Evolutionary conservation across 192 early-diverging fungal genomes (phyloP), one percentile per base, ranked within the genome.

Genomic region (Backusella parvicylindrica): DNA sequence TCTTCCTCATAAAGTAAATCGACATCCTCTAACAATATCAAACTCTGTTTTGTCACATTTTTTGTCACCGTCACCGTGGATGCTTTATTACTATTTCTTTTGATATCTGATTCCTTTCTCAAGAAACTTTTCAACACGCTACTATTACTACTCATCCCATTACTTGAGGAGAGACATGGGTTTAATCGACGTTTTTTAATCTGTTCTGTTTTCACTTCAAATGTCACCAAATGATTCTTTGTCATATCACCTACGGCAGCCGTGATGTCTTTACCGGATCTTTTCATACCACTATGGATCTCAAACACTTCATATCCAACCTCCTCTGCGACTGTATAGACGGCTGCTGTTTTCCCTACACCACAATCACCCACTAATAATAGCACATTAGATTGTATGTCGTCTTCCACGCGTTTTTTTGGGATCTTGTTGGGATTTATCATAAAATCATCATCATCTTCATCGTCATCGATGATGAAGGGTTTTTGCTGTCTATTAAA

Each of bases 1-100:
- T 96, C 95, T 30, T 92, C 87, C 38, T 95, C 92, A 85, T 90
- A 94, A 5, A 95, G 72, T 12, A 94, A 81, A 78, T 96, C 95
- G 0, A 91, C 91, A 37, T 96, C 92, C 76, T 96, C 95, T 28
- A 96, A 83, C 16, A 96, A 80, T 28, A 96, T 89, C 35, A 96
- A 75, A 67, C 90, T 85, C 60, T 93, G 91, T 13, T 76, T 79
- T 56, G 86, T 78, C 8, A 82, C 77, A 21, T 41, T 28, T 15
- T 63, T 21, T 30, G 23, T 53, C 12, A 36, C 53, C 9, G 16
- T 67, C 6, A 21, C 4, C 2, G 33, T 37, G 1, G 53, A 26
- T 13, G 26, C 47, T 43, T 47, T 41, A 47, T 6, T 47, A n/a
- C 43, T 47, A 15, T 37, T 26, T 21, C 30, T 26, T 68, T 37